Conservation (phyloP, 345 rosid species). For the Bruguiera parviflora region DNA sequence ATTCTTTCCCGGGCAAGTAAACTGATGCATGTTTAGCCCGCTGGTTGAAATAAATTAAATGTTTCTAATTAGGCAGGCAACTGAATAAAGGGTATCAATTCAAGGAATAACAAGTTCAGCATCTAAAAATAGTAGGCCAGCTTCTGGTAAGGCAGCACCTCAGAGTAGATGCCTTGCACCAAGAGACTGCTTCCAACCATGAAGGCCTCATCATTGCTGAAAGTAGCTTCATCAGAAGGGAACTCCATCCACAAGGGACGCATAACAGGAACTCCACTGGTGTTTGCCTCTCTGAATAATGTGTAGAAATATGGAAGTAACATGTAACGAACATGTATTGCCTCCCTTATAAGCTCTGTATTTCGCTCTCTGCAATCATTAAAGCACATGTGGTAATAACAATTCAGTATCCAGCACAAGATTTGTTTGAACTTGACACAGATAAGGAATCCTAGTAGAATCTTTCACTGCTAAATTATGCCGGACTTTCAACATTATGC, state of each 20-base stretch:
- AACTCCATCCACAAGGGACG: conserved; percentile 99
- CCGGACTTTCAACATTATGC: too few species aligned
- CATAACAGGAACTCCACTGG: conserved; percentile 71
- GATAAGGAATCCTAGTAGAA: background rate
- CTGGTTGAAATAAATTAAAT: conserved; percentile 34
- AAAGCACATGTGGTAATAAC: conserved; percentile 10
- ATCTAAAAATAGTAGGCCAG: conserved; percentile 1
- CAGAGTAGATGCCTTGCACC: conserved; percentile 86
- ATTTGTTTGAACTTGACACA: background rate
- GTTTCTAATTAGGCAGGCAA: conserved; percentile 5
- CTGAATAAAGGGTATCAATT: conserved; percentile 2
- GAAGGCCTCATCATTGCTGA: conserved; percentile 86
- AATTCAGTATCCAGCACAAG: background rate
- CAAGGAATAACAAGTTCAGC: background rate
- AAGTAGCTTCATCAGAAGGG: conserved; percentile 81
- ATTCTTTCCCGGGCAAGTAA: conserved; percentile 86
- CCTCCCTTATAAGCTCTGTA: conserved; percentile 79
- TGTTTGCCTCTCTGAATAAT: conserved; percentile 89
- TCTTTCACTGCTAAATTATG: background rate
- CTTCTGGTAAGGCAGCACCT: conserved; percentile 42
- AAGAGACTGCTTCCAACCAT: conserved; percentile 90
- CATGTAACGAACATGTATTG: conserved; percentile 74
- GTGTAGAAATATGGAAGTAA: conserved; percentile 92
- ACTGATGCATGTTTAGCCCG: conserved; percentile 63
- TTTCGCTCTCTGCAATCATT: conserved; percentile 62